Conservation (phyloP, 768 basidiomycete genomes). For the Boletus tomentosulus region DNA sequence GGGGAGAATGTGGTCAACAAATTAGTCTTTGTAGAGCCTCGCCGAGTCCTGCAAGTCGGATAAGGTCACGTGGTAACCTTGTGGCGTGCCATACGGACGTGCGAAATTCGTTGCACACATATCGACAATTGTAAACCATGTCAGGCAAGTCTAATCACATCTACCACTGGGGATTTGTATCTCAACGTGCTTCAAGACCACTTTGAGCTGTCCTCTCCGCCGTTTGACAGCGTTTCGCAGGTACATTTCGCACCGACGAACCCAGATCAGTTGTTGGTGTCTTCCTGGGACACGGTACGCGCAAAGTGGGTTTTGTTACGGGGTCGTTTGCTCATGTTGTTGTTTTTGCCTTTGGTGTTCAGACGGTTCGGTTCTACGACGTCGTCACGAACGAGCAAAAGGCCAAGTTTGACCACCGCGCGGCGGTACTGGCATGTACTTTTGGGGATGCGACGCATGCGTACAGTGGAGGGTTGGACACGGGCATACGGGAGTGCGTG, state of each 20-base stretch:
- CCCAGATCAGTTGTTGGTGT: constrained; percentile 74
- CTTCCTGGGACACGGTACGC: constrained; percentile 83
- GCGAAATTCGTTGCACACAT: neutral
- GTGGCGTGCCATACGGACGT: neutral
- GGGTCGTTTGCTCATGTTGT: neutral
- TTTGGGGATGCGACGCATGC: constrained; percentile 65
- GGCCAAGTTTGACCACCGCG: constrained; percentile 84
- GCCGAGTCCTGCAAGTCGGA: neutral
- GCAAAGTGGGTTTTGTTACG: neutral
- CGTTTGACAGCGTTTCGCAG: constrained; percentile 81
- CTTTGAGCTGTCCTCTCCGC: constrained; percentile 56
- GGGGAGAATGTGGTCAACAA: neutral
- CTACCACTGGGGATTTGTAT: neutral
- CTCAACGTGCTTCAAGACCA: constrained; percentile 23
- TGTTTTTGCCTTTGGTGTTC: neutral
- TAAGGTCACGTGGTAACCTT: neutral
- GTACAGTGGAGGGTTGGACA: constrained; percentile 86
- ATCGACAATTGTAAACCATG: constrained; percentile 4
- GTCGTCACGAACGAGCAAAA: constrained; percentile 56
- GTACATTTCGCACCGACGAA: constrained; percentile 78
- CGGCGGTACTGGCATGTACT: constrained; percentile 79
- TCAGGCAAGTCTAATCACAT: constrained; percentile 8
- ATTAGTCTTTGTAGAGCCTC: neutral
- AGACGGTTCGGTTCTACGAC: constrained; percentile 62
- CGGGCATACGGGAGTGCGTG: constrained; percentile 69